Percentiles rank a stretch among this genome's conserved stretches.
These are phyloP conservation scores for Antarctomyces pellizariae DNA, from an alignment of 495 filamentous ascomycete species.

Conservation along the genomic window DNA sequence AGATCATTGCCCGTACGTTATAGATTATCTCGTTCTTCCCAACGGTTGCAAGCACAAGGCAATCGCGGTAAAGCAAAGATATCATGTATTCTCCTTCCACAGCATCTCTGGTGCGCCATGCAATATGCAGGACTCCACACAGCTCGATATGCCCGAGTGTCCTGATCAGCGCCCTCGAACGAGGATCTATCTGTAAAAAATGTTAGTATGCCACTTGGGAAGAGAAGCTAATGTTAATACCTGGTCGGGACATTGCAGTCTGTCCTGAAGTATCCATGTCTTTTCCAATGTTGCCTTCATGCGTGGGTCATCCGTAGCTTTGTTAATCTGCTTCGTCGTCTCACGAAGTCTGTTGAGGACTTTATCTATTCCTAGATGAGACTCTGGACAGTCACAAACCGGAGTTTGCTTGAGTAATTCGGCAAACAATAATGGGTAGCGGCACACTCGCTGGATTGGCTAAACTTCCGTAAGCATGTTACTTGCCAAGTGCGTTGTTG, in stretches of 20 bases:
- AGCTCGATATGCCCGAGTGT: conserved; percentile 61
- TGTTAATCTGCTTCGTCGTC: conserved; percentile 51
- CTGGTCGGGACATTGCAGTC: conserved; percentile 46
- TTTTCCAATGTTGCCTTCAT: conserved; percentile 37
- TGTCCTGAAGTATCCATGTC: conserved; percentile 58
- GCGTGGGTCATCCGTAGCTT: conserved; percentile 39
- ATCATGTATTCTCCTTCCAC: conserved; percentile 64
- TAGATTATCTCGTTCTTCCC: conserved; percentile 35
- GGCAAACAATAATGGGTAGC: conserved; percentile 70
- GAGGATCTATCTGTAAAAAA: conserved; percentile 17
- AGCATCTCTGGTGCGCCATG: conserved; percentile 45
- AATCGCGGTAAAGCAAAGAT: conserved; percentile 63
- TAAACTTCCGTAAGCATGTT: conserved; percentile 16
- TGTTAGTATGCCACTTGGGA: conserved; percentile 6
- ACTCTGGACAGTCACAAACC: conserved; percentile 57
- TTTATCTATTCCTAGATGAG: conserved; percentile 55
- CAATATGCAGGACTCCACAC: conserved; percentile 71
- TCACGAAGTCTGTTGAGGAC: conserved; percentile 48
- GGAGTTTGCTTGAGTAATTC: conserved; percentile 66
- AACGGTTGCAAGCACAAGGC: conserved; percentile 53
- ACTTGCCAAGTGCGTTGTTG: background rate
- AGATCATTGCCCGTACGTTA: conserved; percentile 51
- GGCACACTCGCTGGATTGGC: conserved; percentile 87
- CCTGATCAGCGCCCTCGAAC: conserved; percentile 33
- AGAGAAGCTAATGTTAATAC: conserved; percentile 19